Evolutionary conservation across 2,329 filamentous ascomycete genomes (phyloP), one percentile per base, ranked within the genome.

Genomic region (Trichoderma asperellum): DNA sequence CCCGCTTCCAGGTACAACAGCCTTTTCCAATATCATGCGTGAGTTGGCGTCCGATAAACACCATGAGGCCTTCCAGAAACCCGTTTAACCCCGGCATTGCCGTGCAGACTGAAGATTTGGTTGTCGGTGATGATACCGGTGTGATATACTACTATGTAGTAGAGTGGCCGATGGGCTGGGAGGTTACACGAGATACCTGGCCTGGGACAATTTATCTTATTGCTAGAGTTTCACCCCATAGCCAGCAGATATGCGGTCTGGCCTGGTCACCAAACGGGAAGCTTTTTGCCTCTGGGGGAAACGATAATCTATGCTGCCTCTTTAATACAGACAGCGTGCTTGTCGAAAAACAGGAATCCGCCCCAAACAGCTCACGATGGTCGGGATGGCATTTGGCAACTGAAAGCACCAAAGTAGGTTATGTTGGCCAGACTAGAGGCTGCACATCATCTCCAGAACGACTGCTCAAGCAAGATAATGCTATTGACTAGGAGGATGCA

Each of bases 161-260:
- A 10, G 94, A 98, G 78, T 98, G 95, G 94, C 88, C 89, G 5
- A 81, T 85, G 61, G 80, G 85, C 52, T 89, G 85, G 81, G 89
- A 92, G 74, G 84, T 92, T 8, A 79, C 81, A 65, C 82, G 82
- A 6, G 87, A 91, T 76, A 87, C 86, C 62, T 97, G 93, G 92
- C 86, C 88, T 35, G 94, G 94, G 16, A 86, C 89, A 40, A 90
- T 97, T 83, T 92, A 87, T 1, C 83, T 97, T 29, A 82, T 97
- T 63, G 90, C 91, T 27, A 89, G 90, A 72, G 90, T 98, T 74
- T 86, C 86, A 37, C 88, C 93, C 8, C 95, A 98, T 77, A 88
- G 85, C 1, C 94, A 97, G 79, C 94, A 98, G 76, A 91, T 99
- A 67, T 99, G 96, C 75, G 95, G 95, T 1, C 83, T 99, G n/a